Evolutionary conservation across 2,329 filamentous ascomycete species (phyloP).

Genomic region (Sporothrix luriei): DNA sequence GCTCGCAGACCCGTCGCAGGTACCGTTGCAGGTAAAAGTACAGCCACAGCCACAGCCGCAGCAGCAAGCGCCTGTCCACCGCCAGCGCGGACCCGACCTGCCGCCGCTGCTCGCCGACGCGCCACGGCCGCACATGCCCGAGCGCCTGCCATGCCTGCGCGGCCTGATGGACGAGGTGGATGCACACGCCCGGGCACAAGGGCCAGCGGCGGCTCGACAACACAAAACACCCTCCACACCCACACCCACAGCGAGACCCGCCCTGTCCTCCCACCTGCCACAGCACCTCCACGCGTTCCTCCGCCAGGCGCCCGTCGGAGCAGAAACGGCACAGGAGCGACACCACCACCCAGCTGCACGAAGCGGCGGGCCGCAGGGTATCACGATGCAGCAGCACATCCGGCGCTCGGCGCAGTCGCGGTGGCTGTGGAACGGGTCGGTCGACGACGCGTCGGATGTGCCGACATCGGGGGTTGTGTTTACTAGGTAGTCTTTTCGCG

Average conservation of each 20-base stretch:
- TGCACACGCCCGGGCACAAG: neutral
- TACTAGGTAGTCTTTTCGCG: no score
- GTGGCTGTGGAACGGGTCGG: neutral
- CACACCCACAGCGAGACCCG: neutral
- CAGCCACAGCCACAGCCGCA: no score
- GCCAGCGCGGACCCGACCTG: neutral
- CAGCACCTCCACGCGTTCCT: neutral
- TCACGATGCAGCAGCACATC: neutral
- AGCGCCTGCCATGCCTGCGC: neutral
- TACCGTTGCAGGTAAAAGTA: no score
- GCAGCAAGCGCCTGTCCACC: neutral
- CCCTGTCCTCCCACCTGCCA: neutral
- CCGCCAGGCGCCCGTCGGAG: neutral
- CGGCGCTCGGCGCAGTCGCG: neutral
- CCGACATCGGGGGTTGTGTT: no score
- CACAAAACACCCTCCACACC: neutral
- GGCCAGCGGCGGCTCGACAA: neutral
- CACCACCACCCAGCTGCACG: neutral
- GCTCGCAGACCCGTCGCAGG: no score
- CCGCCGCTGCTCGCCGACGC: neutral
- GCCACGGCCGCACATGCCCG: neutral
- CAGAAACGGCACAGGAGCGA: neutral
- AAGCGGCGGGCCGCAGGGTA: neutral
- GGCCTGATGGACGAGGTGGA: neutral
- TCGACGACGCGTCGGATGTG: neutral